Conservation (phyloP, 2,329 filamentous ascomycete species). For the Cadophora sp. region DNA sequence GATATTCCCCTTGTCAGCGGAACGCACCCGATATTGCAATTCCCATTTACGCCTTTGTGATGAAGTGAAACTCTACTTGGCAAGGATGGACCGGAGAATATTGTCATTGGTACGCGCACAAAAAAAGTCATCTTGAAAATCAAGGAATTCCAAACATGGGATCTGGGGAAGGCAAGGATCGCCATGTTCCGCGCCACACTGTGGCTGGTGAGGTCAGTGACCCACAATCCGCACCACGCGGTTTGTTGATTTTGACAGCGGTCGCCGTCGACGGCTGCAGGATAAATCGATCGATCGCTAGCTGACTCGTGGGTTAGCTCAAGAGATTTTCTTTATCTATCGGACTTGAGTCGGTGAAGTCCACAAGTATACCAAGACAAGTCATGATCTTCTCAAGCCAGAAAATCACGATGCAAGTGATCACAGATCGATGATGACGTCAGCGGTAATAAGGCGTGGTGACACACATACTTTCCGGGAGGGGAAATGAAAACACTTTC, state of each 20-base stretch:
- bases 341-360: constrained; percentile 5
- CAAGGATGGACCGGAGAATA: background rate
- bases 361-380: background rate
- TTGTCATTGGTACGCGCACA: constrained; percentile 3
- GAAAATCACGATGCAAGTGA: background rate
- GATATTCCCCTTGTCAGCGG: constrained; percentile 14
- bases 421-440: background rate
- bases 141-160: constrained; percentile 9
- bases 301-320: constrained; percentile 12
- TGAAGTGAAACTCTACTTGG: background rate
- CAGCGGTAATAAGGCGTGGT: background rate
- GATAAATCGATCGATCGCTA: background rate
- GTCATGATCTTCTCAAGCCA: background rate
- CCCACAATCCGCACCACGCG: constrained; percentile 3
- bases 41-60: background rate
- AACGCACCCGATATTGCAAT: background rate
- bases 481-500: background rate
- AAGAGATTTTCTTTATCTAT: background rate
- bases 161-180: constrained; percentile 17
- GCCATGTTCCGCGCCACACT: constrained; percentile 16
- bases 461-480: constrained; percentile 2
- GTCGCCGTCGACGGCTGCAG: background rate
- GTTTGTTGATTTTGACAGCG: background rate
- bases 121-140: background rate
- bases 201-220: constrained; percentile 28